These are phyloP conservation scores for Giardia muris DNA, from an alignment of 208 protist species.

Conservation along the genomic window DNA sequence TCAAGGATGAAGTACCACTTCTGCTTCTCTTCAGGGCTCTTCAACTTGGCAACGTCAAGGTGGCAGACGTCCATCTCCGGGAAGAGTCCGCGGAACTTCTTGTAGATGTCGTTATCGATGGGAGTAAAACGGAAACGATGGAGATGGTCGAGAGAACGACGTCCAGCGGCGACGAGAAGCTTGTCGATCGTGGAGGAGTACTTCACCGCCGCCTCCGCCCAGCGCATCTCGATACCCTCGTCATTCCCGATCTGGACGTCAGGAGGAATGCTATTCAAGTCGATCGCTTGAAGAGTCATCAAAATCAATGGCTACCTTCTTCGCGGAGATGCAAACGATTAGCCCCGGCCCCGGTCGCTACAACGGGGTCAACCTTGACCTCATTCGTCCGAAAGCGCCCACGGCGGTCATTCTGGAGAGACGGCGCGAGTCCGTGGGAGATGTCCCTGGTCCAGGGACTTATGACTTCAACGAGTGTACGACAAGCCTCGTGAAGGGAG, in stretches of 20 bases:
- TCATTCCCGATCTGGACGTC: constrained; percentile 25
- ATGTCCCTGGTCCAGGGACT: too few species aligned
- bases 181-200: background rate
- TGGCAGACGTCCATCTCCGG: background rate
- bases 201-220: constrained; percentile 16
- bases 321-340: too few species aligned
- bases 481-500: too few species aligned
- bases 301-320: too few species aligned
- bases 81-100: constrained; percentile 6
- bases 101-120: constrained; percentile 25
- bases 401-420: too few species aligned
- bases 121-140: background rate
- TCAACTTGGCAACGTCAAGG: background rate
- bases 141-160: background rate
- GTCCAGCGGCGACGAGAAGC: background rate
- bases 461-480: too few species aligned
- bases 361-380: too few species aligned
- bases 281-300: constrained; percentile 8
- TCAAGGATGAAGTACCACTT: constrained; percentile 25
- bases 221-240: background rate
- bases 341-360: too few species aligned
- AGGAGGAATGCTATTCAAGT: background rate
- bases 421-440: too few species aligned
- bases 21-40: background rate
- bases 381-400: too few species aligned